Conservation (phyloP, 805 yeast species). For the Ogataea methylovora region DNA sequence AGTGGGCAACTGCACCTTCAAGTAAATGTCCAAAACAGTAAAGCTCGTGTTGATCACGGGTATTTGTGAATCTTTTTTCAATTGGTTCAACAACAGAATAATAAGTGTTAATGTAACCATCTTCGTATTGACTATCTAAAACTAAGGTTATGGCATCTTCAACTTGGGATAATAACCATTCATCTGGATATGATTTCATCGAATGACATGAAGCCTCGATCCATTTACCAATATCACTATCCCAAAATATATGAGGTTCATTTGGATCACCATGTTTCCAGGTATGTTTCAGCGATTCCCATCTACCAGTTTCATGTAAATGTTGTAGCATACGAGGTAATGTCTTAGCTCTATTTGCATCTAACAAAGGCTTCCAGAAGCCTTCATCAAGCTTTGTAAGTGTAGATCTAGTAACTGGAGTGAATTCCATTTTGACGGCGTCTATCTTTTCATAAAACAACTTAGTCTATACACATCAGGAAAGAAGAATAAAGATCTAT, state of each 20-base stretch:
- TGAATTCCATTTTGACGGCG: no score
- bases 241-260: slow-evolving; percentile 20
- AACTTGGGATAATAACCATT: slow-evolving; percentile 10
- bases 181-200: slow-evolving; percentile 5
- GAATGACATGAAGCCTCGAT: slow-evolving; percentile 15
- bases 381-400: no score
- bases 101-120: slow-evolving; percentile 18
- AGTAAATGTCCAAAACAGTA: slow-evolving; percentile 18
- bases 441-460: no score
- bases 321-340: slow-evolving; percentile 14
- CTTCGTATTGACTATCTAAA: slow-evolving; percentile 14
- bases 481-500: no score
- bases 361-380: slow-evolving; percentile 13
- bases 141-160: slow-evolving; percentile 13
- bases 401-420: no score
- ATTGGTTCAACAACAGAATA: slow-evolving; percentile 14
- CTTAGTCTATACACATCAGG: no score
- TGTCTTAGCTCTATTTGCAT: slow-evolving; percentile 10
- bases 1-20: slow-evolving; percentile 18
- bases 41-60: slow-evolving; percentile 8
- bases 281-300: slow-evolving; percentile 12
- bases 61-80: slow-evolving; percentile 9
- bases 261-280: slow-evolving; percentile 1
- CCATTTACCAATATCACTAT: slow-evolving; percentile 19
- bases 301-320: slow-evolving; percentile 15